Percentiles rank a stretch among this genome's conserved stretches.
phyloP scores from a whole-genome alignment of 805 yeast genomes.

The Kurtzmaniella cleridarum region DNA sequence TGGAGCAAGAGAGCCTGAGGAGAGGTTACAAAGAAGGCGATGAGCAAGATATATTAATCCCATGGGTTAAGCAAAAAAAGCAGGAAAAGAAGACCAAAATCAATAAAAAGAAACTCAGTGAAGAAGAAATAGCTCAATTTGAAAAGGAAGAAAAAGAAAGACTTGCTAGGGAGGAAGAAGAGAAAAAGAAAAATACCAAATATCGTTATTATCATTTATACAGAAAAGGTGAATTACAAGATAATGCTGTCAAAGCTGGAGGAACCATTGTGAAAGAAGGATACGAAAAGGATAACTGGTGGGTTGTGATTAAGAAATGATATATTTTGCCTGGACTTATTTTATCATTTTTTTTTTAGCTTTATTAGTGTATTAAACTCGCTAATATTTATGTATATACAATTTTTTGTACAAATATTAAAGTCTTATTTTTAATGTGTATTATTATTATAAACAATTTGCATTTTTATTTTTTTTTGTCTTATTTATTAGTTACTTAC shows the following conservation, averaged over 20 bases:
- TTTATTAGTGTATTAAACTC: no score
- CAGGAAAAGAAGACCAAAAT: slow-evolving; percentile 28
- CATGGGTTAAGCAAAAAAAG: slow-evolving; percentile 77
- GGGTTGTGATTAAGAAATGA: slow-evolving; percentile 38
- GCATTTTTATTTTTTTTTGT: no score
- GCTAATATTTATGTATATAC: no score
- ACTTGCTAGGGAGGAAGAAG: slow-evolving; percentile 11
- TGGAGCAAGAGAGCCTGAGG: slow-evolving; percentile 83
- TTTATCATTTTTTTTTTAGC: no score
- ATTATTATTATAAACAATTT: no score
- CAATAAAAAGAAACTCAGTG: slow-evolving; percentile 14
- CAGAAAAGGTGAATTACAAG: slow-evolving; percentile 73
- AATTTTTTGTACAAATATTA: no score
- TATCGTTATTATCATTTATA: slow-evolving; percentile 89
- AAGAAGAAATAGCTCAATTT: slow-evolving; percentile 11
- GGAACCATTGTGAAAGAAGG: slow-evolving; percentile 65
- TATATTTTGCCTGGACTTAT: no score
- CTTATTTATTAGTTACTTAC: no score
- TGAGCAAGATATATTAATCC: slow-evolving; percentile 91
- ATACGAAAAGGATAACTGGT: slow-evolving; percentile 95
- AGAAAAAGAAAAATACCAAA: slow-evolving; percentile 44
- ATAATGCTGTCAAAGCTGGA: slow-evolving; percentile 68
- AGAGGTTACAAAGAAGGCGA: slow-evolving; percentile 89
- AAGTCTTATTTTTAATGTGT: no score
- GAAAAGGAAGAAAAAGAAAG: slow-evolving; percentile 13